Evolutionary conservation across 192 early-diverging fungal genomes (phyloP), one percentile per base, ranked within the genome.

Genomic region (Podila horticola): DNA sequence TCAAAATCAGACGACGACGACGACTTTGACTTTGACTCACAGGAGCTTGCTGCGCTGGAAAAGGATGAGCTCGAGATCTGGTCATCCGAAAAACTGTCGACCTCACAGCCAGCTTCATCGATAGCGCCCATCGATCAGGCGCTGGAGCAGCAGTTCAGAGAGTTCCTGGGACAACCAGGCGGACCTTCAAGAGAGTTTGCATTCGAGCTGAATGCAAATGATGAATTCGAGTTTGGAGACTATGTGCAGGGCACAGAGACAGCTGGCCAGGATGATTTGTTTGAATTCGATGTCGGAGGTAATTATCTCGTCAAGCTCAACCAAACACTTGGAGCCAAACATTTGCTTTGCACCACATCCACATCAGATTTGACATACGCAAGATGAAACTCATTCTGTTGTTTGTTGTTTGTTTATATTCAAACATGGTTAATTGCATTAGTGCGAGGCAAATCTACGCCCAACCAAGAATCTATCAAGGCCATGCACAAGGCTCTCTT

Each of bases 401-500:
- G n/a, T 28, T 48, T 60, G 28, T 41, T 15, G 22, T 33, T 58
- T 58, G 22, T 26, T 64, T 64, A 9, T 34, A 1, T 34, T 15
- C 5, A 22, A 24, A n/a, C 58, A 19, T 20, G 28, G 52, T 41
- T 52, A 75, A 60, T 31, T 4, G 33, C 22, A 29, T 31, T 45
- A 75, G 61, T 31, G 3, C 30, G 50, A 12, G 64, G 50, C 38
- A 71, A 66, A 24, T 67, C 75, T 7, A 72, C 75, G 17, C 66
- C 70, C 24, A 79, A 68, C 34, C 75, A 75, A 22, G 84, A 82
- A n/a, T 87, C 83, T 5, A 79, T 89, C 19, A 67, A 59, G 29
- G 63, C 71, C 34, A 87, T 86, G 85, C 83, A 86, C 24, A 24
- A 69, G 12, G 68, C 86, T 11, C 52, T 87, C 29, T 89, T 89